Conservation (phyloP, 176 grass and related monocot genomes). For the Poa annua region DNA sequence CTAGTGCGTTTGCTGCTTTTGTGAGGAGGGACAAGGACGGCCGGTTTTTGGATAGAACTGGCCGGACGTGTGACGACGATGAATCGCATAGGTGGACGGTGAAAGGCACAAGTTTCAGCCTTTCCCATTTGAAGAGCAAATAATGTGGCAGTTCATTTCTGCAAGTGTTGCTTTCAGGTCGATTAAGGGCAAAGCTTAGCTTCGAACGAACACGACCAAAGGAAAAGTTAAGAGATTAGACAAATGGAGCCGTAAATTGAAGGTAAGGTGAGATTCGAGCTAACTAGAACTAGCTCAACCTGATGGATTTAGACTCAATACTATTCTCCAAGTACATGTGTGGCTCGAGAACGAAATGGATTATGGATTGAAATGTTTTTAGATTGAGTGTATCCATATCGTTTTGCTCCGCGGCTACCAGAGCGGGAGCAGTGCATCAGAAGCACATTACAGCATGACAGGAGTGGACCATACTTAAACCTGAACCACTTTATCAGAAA, state of each 20-base stretch:
- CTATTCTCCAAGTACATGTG: neutral
- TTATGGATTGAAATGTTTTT: neutral
- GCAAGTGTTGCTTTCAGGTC: neutral
- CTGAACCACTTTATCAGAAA: neutral
- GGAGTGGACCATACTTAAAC: neutral
- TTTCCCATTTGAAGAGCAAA: slow-evolving; percentile 2
- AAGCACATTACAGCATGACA: neutral
- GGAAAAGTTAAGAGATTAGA: neutral
- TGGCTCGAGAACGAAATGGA: neutral
- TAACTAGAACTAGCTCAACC: neutral
- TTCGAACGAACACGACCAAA: neutral
- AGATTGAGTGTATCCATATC: neutral
- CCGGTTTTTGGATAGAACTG: slow-evolving; percentile 44
- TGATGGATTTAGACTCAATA: neutral
- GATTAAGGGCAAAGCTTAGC: neutral
- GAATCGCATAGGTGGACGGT: slow-evolving; percentile 48
- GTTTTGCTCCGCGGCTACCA: neutral
- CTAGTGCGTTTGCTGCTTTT: slow-evolving; percentile 43
- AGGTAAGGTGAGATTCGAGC: neutral
- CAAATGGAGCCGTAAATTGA: neutral
- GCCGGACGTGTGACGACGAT: slow-evolving; percentile 47
- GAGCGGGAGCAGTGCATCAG: neutral
- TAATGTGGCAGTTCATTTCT: too few relatives aligned
- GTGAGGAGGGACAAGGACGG: slow-evolving; percentile 41
- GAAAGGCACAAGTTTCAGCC: slow-evolving; percentile 36